phyloP scores from a whole-genome alignment of 1,284 basidiomycete genomes.

The Entoloma clypeatum region DNA sequence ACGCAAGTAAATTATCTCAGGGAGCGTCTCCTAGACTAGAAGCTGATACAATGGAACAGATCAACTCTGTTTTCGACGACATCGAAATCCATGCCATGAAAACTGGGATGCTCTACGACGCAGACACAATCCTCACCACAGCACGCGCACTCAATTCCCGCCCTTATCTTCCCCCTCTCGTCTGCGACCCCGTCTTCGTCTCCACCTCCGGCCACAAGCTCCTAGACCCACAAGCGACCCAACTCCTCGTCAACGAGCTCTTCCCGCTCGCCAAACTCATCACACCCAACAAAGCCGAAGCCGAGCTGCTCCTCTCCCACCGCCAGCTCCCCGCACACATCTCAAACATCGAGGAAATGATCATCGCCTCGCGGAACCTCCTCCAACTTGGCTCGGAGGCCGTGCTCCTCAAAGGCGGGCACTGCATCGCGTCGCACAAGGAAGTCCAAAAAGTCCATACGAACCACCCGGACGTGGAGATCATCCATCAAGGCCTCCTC shows the following conservation, averaged over 20 bases:
- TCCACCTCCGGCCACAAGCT: conserved; percentile 89
- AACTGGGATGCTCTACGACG: conserved; percentile 83
- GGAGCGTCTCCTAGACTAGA: background rate
- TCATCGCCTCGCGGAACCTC: conserved; percentile 55
- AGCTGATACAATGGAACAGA: conserved; percentile 38
- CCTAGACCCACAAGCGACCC: conserved; percentile 65
- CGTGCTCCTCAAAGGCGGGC: conserved; percentile 89
- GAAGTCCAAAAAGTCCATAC: conserved; percentile 40
- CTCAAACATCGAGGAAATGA: conserved; percentile 56
- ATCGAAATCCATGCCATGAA: conserved; percentile 78
- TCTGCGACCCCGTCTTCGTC: conserved; percentile 91
- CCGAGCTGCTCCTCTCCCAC: conserved; percentile 61
- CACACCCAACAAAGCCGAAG: conserved; percentile 88
- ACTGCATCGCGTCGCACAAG: conserved; percentile 46
- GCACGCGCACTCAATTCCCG: conserved; percentile 41
- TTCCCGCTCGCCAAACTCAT: conserved; percentile 74
- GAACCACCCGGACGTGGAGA: conserved; percentile 28
- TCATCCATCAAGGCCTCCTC: conserved; percentile 42
- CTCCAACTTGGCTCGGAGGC: conserved; percentile 48
- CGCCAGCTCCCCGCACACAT: conserved; percentile 35
- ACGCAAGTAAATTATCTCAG: conserved; percentile 52
- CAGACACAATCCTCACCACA: conserved; percentile 43
- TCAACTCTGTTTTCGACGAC: conserved; percentile 74
- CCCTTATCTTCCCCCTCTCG: conserved; percentile 49
- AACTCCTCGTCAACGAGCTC: conserved; percentile 56